These are phyloP conservation scores for Deinandra increscens DNA, from an alignment of 129 eudicot species.

Conservation along the genomic window DNA sequence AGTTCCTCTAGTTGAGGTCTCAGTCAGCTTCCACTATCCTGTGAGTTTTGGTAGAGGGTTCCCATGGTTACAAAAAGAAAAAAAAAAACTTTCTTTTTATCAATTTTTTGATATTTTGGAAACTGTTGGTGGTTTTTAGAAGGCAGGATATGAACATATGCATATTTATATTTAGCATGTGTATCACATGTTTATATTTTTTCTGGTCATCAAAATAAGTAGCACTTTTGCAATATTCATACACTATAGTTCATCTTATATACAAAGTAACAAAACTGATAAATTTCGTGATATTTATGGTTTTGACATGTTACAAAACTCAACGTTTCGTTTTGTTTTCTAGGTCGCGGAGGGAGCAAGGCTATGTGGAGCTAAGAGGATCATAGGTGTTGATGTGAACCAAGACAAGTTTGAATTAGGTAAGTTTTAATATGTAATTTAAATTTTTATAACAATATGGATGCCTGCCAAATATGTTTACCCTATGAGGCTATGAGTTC, in stretches of 20 bases:
- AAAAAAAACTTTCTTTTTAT: too few species aligned
- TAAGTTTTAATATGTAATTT: constrained; percentile 16
- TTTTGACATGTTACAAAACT: background rate
- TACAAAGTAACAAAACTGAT: background rate
- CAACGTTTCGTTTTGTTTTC: background rate
- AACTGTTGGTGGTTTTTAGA: background rate
- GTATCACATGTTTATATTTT: background rate
- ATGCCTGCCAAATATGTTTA: background rate
- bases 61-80: too few species aligned
- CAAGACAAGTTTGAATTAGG: constrained; percentile 65
- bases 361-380: constrained; percentile 69
- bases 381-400: constrained; percentile 80
- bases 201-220: background rate
- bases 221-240: background rate
- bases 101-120: too few species aligned
- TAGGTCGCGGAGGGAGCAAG: constrained; percentile 97
- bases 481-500: background rate
- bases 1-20: too few species aligned
- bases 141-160: background rate
- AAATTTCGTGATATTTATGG: background rate
- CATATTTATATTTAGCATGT: background rate
- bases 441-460: background rate
- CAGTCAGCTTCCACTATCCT: too few species aligned
- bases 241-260: background rate
- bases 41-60: too few species aligned